phyloP scores from a whole-genome alignment of 179 eudicot genomes.

The Amaranthus tricolor region DNA sequence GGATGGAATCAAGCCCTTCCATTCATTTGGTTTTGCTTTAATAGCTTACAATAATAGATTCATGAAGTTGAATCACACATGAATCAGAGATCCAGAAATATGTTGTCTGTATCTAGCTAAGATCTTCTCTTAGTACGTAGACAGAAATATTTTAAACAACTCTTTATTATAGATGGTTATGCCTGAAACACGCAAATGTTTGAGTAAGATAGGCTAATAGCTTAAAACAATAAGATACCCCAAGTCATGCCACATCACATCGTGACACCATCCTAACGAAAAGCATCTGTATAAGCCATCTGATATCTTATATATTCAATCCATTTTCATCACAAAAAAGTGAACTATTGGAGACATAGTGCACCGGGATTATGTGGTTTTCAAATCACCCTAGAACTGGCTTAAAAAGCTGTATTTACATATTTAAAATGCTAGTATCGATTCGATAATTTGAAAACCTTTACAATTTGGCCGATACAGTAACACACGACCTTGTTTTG shows the following conservation, averaged over 20 bases:
- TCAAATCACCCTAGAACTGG: too few species aligned
- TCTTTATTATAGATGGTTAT: background rate
- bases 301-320: background rate
- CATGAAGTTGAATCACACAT: background rate
- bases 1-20: background rate
- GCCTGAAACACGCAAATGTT: background rate
- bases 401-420: too few species aligned
- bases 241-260: conserved; percentile 3
- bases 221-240: background rate
- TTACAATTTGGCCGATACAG: too few species aligned
- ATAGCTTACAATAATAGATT: background rate
- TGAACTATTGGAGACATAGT: too few species aligned
- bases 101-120: background rate
- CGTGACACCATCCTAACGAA: background rate
- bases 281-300: background rate
- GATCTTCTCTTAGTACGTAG: background rate
- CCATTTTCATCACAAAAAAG: too few species aligned
- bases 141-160: background rate
- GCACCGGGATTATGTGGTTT: too few species aligned
- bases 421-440: too few species aligned
- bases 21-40: background rate
- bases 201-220: background rate
- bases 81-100: background rate
- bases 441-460: too few species aligned
- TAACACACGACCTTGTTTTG: too few species aligned